Conservation (phyloP, 441 rosid species). For the Daphne laureola region DNA sequence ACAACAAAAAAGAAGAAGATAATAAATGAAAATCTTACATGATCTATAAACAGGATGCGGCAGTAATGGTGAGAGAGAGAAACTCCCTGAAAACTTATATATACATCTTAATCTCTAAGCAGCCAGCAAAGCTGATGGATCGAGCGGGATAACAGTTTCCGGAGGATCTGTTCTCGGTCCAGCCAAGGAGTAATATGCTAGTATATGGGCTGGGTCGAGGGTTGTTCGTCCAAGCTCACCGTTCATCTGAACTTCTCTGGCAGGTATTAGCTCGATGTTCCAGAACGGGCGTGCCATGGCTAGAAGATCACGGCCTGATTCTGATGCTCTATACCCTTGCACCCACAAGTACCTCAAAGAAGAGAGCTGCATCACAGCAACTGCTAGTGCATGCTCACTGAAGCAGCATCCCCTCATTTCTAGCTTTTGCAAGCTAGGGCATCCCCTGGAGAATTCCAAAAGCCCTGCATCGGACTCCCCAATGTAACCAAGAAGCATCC, state of each 20-base stretch:
- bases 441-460: constrained; percentile 68
- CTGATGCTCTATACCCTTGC: constrained; percentile 65
- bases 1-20: no score
- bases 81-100: constrained; percentile 14
- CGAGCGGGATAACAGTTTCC: constrained; percentile 46
- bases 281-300: constrained; percentile 84
- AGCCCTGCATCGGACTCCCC: constrained; percentile 77
- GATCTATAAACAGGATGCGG: constrained; percentile 23
- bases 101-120: constrained; percentile 38
- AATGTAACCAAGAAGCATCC: constrained; percentile 92
- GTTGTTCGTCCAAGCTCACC: constrained; percentile 25
- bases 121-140: constrained; percentile 14
- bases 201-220: constrained; percentile 72
- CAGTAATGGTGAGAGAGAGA: constrained; percentile 3
- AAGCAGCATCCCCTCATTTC: constrained; percentile 93
- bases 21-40: constrained; percentile 8
- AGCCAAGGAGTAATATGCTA: constrained; percentile 87
- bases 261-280: constrained; percentile 87
- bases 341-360: constrained; percentile 92
- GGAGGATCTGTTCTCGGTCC: constrained; percentile 88
- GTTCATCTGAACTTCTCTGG: constrained; percentile 29
- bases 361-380: constrained; percentile 46
- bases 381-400: constrained; percentile 64
- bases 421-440: constrained; percentile 73
- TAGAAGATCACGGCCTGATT: constrained; percentile 39